A percentile compares a stretch with the other conserved stretches of the same genome.
phyloP scores from a whole-genome alignment of 768 basidiomycete species.

The Coprinopsis cinerea region DNA sequence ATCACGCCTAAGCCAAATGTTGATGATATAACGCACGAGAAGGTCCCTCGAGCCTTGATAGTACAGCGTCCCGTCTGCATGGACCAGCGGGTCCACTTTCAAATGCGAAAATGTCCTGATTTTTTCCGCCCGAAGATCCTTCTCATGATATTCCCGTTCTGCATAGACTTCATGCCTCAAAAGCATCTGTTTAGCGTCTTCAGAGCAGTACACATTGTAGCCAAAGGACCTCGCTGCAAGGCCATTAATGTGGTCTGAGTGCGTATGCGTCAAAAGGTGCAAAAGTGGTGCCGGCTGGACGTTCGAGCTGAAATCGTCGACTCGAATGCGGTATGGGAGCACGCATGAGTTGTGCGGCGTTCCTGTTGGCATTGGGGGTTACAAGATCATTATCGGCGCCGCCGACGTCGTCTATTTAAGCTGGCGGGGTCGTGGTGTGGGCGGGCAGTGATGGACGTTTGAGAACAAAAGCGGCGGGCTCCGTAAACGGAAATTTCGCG shows the following conservation, averaged over 20 bases:
- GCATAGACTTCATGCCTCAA: constrained; percentile 66
- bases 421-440: too few species aligned
- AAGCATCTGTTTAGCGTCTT: constrained; percentile 83
- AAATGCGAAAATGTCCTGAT: constrained; percentile 63
- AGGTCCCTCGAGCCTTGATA: constrained; percentile 60
- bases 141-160: constrained; percentile 55
- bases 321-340: constrained; percentile 75
- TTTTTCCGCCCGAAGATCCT: constrained; percentile 44
- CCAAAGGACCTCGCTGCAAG: constrained; percentile 72
- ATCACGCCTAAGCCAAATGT: not conserved
- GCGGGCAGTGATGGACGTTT: too few species aligned
- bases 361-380: constrained; percentile 57
- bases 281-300: constrained; percentile 38
- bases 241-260: constrained; percentile 82
- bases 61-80: constrained; percentile 41
- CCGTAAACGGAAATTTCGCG: too few species aligned
- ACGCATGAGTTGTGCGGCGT: constrained; percentile 75
- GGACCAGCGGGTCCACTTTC: constrained; percentile 44
- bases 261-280: constrained; percentile 84
- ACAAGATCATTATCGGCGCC: not conserved
- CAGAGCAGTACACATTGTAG: constrained; percentile 68
- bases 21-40: constrained; percentile 38
- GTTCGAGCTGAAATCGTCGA: constrained; percentile 69
- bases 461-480: too few species aligned
- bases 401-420: too few species aligned